A percentile compares a stretch with the other conserved stretches of the same genome.
phyloP scores from a whole-genome alignment of 169 alveolate species.

The Cystoisospora suis region DNA sequence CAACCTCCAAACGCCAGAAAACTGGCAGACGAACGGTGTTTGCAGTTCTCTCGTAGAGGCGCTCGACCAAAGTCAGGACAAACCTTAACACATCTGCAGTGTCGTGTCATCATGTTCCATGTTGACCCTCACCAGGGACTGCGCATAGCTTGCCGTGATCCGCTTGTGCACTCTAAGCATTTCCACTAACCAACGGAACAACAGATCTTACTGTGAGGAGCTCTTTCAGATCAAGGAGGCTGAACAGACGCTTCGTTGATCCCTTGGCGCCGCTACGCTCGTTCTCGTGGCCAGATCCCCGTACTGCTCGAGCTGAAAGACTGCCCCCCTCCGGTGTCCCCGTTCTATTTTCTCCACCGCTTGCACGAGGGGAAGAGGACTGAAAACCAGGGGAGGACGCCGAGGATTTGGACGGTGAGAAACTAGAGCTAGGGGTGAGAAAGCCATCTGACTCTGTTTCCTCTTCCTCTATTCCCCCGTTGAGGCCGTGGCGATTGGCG shows the following conservation, averaged over 20 bases:
- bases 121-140: too few species aligned
- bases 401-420: background rate
- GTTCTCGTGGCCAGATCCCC: background rate
- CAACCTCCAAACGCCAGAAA: too few species aligned
- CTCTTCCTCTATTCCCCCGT: constrained; percentile 20
- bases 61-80: too few species aligned
- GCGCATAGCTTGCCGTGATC: too few species aligned
- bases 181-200: background rate
- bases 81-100: too few species aligned
- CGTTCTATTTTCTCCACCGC: background rate
- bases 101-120: too few species aligned
- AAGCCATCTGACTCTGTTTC: background rate
- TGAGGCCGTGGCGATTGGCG: background rate
- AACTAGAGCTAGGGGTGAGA: too few species aligned
- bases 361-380: background rate
- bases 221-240: constrained; percentile 7
- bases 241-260: background rate
- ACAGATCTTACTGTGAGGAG: constrained; percentile 9
- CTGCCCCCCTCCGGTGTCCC: too few species aligned
- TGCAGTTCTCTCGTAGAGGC: too few species aligned
- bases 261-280: background rate
- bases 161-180: too few species aligned
- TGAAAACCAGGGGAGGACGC: background rate
- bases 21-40: too few species aligned
- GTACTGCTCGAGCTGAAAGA: background rate